A percentile compares a stretch with the other conserved stretches of the same genome.
These are phyloP conservation scores for Insectozyma bohioensis DNA, from an alignment of 1,139 yeast genomes.

Conservation along the genomic window DNA sequence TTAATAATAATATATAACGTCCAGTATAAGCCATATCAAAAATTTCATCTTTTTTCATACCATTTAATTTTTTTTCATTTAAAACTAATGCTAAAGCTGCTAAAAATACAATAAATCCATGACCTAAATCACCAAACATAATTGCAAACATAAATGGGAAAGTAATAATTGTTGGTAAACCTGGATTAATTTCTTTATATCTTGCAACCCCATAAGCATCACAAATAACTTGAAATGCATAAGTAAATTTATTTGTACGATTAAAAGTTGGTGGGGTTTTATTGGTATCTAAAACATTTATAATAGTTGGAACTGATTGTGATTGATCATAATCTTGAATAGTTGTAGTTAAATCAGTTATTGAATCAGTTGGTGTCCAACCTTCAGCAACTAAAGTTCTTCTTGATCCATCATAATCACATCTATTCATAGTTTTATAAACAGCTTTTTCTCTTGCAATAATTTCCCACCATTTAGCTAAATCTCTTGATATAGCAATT, in stretches of 20 bases:
- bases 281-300: conserved; percentile 63
- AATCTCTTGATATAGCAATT: conserved; percentile 69
- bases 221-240: conserved; percentile 73
- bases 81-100: conserved; percentile 60
- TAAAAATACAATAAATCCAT: conserved; percentile 64
- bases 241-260: conserved; percentile 73
- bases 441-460: conserved; percentile 72
- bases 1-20: conserved; percentile 66
- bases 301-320: conserved; percentile 64
- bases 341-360: conserved; percentile 34
- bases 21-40: conserved; percentile 82
- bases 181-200: conserved; percentile 78
- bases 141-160: conserved; percentile 87
- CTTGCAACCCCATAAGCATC: conserved; percentile 81
- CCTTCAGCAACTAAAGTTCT: conserved; percentile 73
- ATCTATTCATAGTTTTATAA: conserved; percentile 62
- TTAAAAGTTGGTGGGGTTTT: conserved; percentile 79
- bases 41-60: conserved; percentile 71
- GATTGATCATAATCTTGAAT: conserved; percentile 29
- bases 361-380: conserved; percentile 71
- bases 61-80: conserved; percentile 58
- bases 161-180: conserved; percentile 74
- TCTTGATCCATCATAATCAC: conserved; percentile 66
- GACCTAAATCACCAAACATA: conserved; percentile 87
- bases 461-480: conserved; percentile 69